A percentile compares a stretch with the other conserved stretches of the same genome.
Evolutionary conservation across 2,329 filamentous ascomycete genomes (phyloP).

Genomic region (Aspergillus pseudonomiae): DNA sequence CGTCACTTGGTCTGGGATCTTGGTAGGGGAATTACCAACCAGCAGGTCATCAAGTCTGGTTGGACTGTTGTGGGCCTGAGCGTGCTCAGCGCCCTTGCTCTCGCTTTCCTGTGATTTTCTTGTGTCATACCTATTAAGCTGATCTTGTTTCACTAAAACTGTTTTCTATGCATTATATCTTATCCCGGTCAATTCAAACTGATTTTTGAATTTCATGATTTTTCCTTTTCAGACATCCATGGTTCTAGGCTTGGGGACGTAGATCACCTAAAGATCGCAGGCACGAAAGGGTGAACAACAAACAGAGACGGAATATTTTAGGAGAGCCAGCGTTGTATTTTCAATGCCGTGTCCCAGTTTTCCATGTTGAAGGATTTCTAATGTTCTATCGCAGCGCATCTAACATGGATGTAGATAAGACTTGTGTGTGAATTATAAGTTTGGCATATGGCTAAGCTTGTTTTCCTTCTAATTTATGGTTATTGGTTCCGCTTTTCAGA

Average conservation of each 20-base stretch:
- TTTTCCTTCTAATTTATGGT: not conserved
- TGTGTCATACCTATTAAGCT: slow-evolving; percentile 35
- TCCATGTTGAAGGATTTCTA: not conserved
- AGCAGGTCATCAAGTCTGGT: slow-evolving; percentile 65
- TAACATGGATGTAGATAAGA: not conserved
- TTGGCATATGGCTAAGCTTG: not conserved
- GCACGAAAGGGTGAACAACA: not conserved
- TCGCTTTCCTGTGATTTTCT: slow-evolving; percentile 49
- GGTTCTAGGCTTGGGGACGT: not conserved
- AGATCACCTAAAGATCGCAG: slow-evolving; percentile 15
- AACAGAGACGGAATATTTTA: not conserved
- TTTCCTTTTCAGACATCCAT: slow-evolving; percentile 9
- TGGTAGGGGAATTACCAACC: slow-evolving; percentile 64
- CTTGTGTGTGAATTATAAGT: not conserved
- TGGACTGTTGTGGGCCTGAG: slow-evolving; percentile 65
- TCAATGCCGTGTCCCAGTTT: no score
- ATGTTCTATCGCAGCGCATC: not conserved
- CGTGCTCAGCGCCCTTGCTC: slow-evolving; percentile 50
- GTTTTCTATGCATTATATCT: slow-evolving; percentile 28
- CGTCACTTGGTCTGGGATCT: slow-evolving; percentile 74
- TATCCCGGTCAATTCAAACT: slow-evolving; percentile 25
- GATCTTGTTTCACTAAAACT: slow-evolving; percentile 34
- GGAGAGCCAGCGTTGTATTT: not conserved
- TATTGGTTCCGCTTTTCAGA: not conserved
- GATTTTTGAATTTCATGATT: slow-evolving; percentile 24